Conservation (phyloP, 768 basidiomycete species). For the Pleurotus ostreatus region DNA sequence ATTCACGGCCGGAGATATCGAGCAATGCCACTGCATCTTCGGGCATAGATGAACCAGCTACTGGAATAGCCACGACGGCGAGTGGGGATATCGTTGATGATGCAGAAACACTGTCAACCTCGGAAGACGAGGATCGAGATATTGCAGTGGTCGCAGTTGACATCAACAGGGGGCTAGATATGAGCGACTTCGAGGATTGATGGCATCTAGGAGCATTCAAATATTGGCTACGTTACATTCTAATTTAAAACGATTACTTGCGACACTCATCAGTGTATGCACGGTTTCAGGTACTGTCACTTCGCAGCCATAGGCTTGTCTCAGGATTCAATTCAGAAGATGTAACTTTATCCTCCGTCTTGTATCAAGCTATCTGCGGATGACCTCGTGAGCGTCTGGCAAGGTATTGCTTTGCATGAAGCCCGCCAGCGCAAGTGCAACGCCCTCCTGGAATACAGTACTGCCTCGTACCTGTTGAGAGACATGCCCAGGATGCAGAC, state of each 20-base stretch:
- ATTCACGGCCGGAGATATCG: constrained; percentile 12
- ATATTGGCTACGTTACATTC: too few species aligned
- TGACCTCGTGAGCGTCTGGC: neutral
- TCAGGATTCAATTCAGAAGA: too few species aligned
- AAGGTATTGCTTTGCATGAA: neutral
- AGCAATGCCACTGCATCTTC: too few species aligned
- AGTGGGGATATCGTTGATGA: neutral
- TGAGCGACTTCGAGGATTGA: constrained; percentile 4
- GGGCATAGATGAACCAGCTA: too few species aligned
- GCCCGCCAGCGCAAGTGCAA: neutral
- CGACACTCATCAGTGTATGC: too few species aligned
- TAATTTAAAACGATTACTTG: too few species aligned
- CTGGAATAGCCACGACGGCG: too few species aligned
- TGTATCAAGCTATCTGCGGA: neutral
- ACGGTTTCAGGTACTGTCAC: too few species aligned
- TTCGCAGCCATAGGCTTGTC: too few species aligned
- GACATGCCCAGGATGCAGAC: neutral
- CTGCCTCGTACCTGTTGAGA: neutral
- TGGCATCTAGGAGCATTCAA: neutral
- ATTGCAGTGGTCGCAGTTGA: neutral
- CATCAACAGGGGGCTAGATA: neutral
- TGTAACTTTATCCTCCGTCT: too few species aligned
- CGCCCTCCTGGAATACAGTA: too few species aligned
- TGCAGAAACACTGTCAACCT: neutral
- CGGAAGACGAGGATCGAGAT: neutral